These are phyloP conservation scores for Phytophthora palmivora DNA, from an alignment of 352 stramenopile species.

Conservation along the genomic window DNA sequence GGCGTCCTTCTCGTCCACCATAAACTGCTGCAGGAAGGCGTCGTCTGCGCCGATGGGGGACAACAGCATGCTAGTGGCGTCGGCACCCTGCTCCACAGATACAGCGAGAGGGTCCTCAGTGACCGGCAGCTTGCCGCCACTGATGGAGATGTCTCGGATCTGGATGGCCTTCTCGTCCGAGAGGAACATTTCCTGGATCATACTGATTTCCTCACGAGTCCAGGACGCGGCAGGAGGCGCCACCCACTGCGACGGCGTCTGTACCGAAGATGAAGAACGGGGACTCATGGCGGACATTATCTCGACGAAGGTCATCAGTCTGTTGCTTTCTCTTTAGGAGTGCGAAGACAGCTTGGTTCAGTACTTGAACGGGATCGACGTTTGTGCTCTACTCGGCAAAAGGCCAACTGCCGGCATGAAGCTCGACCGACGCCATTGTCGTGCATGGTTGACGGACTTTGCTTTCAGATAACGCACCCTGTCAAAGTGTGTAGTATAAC, in stretches of 20 bases:
- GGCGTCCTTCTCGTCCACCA: constrained; percentile 66
- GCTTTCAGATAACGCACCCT: constrained; percentile 5
- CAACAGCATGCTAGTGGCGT: constrained; percentile 65
- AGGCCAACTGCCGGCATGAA: constrained; percentile 26
- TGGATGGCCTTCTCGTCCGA: constrained; percentile 49
- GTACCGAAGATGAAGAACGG: background rate
- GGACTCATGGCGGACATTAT: constrained; percentile 29
- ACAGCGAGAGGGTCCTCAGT: constrained; percentile 30
- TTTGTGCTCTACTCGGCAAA: constrained; percentile 40
- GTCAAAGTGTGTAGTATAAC: background rate
- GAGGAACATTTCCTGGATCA: constrained; percentile 67
- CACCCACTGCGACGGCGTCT: constrained; percentile 27
- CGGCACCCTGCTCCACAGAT: constrained; percentile 29
- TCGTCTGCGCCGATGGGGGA: constrained; percentile 64
- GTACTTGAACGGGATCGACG: constrained; percentile 13
- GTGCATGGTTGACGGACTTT: constrained; percentile 15
- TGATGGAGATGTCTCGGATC: constrained; percentile 55
- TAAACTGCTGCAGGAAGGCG: constrained; percentile 47
- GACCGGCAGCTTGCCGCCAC: constrained; percentile 16
- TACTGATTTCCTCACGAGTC: constrained; percentile 61
- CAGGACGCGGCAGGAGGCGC: constrained; percentile 38
- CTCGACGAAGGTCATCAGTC: constrained; percentile 33
- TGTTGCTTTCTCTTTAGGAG: constrained; percentile 5
- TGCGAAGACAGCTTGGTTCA: constrained; percentile 15
- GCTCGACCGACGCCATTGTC: constrained; percentile 1